Evolutionary conservation across 2,329 filamentous ascomycete species (phyloP).

Genomic region (Mycosphaerella arachidis): DNA sequence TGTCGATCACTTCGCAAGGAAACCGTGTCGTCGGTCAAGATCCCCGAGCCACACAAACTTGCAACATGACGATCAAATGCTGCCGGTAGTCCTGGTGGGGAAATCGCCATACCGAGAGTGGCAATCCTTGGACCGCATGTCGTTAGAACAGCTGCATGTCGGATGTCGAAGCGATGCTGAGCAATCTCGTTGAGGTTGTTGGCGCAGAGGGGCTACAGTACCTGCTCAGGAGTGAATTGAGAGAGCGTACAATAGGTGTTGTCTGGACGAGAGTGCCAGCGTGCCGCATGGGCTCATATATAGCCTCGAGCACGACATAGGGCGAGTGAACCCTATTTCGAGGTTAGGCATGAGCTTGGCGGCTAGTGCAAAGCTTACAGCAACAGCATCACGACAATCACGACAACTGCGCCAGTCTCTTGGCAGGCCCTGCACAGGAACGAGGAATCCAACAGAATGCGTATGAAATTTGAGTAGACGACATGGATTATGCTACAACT

Average conservation of each 20-base stretch:
- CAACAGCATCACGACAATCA: slow-evolving; percentile 1
- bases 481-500: no score
- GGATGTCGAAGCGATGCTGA: neutral
- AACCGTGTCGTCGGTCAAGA: neutral
- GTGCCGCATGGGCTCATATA: slow-evolving; percentile 8
- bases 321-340: neutral
- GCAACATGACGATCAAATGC: neutral
- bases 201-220: neutral
- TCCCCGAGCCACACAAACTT: neutral
- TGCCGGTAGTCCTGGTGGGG: neutral
- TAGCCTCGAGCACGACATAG: slow-evolving; percentile 8
- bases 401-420: neutral
- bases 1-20: neutral
- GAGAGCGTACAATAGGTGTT: neutral
- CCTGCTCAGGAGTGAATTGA: neutral
- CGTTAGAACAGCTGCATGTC: neutral
- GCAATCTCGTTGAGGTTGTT: neutral
- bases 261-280: neutral
- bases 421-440: neutral
- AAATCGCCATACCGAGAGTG: neutral
- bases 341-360: slow-evolving; percentile 2
- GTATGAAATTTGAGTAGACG: no score
- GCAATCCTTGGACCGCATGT: neutral
- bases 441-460: neutral
- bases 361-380: neutral